Base-by-base conservation (phyloP, 106 monocot species). In the Dendrobium officinale region DNA sequence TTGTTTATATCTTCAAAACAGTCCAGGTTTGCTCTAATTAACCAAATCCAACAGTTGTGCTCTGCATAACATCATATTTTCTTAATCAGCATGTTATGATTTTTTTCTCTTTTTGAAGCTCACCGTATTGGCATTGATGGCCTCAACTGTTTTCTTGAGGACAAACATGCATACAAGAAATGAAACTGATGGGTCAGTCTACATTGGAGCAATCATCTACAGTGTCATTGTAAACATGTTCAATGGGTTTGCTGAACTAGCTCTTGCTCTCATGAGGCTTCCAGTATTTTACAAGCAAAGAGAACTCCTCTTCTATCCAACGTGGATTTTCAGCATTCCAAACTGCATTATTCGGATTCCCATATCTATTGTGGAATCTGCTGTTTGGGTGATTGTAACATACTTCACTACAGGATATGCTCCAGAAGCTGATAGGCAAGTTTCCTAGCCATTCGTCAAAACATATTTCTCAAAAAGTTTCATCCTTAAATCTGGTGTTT, bases 261-360 rank as follows among this genome's bases (percentile, higher is more conserved):
- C 86, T 15, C 41, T 96, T 29, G 82, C 85, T 27, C 77, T 91
- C 11, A 55, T 80, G 37, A 87, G 89, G 75, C 86, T 96, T 27
- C 91, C 95, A 41, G 95, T 96, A 72, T 87, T 96, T 51, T 93
- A 84, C 82, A 96, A 96, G 82, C 95, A 96, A 22, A 89, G 95
- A 61, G 93, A 89, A 47, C 77, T 87, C 33, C 67, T 87, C 15
- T 89, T 93, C 58, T 89, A 91, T 66, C 89, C 91, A 20, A 24
- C 91, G 26, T 96, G 95, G 95, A 78, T 81, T 2, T 93, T 85
- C 80, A 87, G 82, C 49, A 81, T 96, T 47, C 91, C 95, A 43
- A 86, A 83, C 9, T 84, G 86, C 75, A 16, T 96, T 40, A 75
- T 96, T 42, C 73, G 85, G 41, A 83, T 93, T n/a, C 95, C 95